phyloP scores from a whole-genome alignment of 805 yeast species.

The Candida ortonii region DNA sequence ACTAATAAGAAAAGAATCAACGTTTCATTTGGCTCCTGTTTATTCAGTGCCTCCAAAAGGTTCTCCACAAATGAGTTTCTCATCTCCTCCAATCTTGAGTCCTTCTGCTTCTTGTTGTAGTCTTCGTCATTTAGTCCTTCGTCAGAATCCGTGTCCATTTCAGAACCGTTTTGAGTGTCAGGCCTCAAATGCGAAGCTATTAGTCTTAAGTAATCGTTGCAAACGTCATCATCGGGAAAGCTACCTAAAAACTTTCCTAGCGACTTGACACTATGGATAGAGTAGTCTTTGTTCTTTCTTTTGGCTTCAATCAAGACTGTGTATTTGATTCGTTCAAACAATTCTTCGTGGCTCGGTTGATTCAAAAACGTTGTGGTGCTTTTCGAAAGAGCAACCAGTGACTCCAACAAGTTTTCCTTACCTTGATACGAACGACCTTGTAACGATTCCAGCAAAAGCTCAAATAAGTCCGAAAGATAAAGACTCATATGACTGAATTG shows the following conservation, averaged over 20 bases:
- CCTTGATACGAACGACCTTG: conserved; percentile 87
- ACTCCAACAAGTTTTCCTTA: conserved; percentile 70
- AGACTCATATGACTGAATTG: conserved; percentile 20
- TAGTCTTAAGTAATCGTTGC: conserved; percentile 37
- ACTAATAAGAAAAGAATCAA: conserved; percentile 37
- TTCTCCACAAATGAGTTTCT: conserved; percentile 14
- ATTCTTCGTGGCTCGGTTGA: conserved; percentile 23
- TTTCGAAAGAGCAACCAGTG: conserved; percentile 57
- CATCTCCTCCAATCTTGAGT: conserved; percentile 21
- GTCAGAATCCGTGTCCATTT: conserved; percentile 38
- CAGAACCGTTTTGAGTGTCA: conserved; percentile 32
- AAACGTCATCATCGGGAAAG: conserved; percentile 33
- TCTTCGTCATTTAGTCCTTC: conserved; percentile 29
- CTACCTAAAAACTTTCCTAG: conserved; percentile 46
- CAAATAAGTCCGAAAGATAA: conserved; percentile 40
- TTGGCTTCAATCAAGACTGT: conserved; percentile 58
- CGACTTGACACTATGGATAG: conserved; percentile 49
- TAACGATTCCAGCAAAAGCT: conserved; percentile 55
- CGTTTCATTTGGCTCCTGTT: conserved; percentile 46
- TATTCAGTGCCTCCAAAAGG: conserved; percentile 29
- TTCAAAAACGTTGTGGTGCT: conserved; percentile 41
- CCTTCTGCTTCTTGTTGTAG: conserved; percentile 18
- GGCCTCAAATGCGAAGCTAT: conserved; percentile 20
- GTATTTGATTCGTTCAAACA: conserved; percentile 39
- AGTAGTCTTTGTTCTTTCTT: conserved; percentile 65